These are phyloP conservation scores for Camelina laxa DNA, from an alignment of 345 rosid genomes.

Conservation along the genomic window DNA sequence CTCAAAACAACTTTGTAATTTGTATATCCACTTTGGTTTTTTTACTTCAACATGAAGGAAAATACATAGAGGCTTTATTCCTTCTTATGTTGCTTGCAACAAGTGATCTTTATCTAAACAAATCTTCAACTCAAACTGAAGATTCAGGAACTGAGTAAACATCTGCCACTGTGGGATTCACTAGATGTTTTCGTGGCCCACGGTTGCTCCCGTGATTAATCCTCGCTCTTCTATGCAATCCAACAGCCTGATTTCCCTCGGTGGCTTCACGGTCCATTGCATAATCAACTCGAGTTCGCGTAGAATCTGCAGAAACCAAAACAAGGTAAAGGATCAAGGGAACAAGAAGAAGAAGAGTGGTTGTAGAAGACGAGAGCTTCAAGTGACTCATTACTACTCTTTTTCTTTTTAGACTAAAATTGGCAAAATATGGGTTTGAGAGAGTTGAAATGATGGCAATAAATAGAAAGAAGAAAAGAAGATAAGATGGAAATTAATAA, in stretches of 20 bases:
- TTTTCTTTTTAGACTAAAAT: background rate
- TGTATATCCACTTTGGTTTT: constrained; percentile 25
- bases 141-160: constrained; percentile 40
- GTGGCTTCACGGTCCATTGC: constrained; percentile 14
- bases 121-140: constrained; percentile 35
- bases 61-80: constrained; percentile 24
- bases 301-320: constrained; percentile 36
- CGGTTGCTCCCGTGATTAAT: constrained; percentile 45
- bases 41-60: constrained; percentile 46
- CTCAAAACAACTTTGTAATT: constrained; percentile 40
- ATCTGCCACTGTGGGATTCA: constrained; percentile 26
- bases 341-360: constrained; percentile 20
- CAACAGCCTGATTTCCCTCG: constrained; percentile 12
- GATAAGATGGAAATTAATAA: constrained; percentile 27
- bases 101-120: too few relatives aligned
- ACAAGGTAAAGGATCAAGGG: constrained; percentile 22
- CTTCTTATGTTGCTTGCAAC: constrained; percentile 1
- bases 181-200: constrained; percentile 37
- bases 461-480: constrained; percentile 28
- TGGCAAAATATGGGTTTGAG: constrained; percentile 18
- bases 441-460: constrained; percentile 41
- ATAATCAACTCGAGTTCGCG: constrained; percentile 20
- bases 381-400: constrained; percentile 33
- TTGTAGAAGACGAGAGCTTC: constrained; percentile 35
- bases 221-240: constrained; percentile 22